Evolutionary conservation across 306 rosid species (phyloP).

Genomic region (Astragalus glycyphyllos): DNA sequence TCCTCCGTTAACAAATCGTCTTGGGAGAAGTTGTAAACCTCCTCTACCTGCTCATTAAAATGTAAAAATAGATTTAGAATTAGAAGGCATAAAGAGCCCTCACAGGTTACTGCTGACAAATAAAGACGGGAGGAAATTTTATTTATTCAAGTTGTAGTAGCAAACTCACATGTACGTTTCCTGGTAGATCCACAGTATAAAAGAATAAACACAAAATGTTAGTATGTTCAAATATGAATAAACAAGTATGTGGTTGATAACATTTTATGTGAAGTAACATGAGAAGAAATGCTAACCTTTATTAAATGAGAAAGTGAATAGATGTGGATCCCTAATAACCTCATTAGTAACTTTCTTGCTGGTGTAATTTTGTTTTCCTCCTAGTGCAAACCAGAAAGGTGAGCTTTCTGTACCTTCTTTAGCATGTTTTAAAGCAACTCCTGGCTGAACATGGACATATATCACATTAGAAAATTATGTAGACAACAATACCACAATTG

Average conservation of each 20-base stretch:
- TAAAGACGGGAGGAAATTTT: conserved; percentile 8
- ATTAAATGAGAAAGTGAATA: conserved; percentile 68
- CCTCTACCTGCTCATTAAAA: conserved; percentile 71
- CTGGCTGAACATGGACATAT: conserved; percentile 71
- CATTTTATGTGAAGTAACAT: conserved; percentile 21
- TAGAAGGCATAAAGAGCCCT: conserved; percentile 26
- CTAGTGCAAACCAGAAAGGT: conserved; percentile 87
- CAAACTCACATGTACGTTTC: conserved; percentile 84
- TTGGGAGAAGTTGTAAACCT: conserved; percentile 85
- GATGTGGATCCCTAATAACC: conserved; percentile 77
- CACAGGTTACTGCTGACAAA: conserved; percentile 23
- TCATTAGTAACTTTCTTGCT: conserved; percentile 72
- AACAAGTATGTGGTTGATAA: conserved; percentile 12
- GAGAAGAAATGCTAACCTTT: conserved; percentile 64
- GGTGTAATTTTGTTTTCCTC: conserved; percentile 85
- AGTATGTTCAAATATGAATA: conserved; percentile 47
- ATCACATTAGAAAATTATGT: conserved; percentile 36
- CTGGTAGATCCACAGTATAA: conserved; percentile 64
- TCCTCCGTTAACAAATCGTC: conserved; percentile 95
- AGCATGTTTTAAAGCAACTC: conserved; percentile 77
- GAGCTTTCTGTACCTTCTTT: conserved; percentile 97
- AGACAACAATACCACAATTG: conserved; percentile 17
- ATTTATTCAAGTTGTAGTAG: conserved; percentile 20
- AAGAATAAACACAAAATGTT: conserved; percentile 45
- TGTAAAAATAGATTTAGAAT: conserved; percentile 40